phyloP scores from a whole-genome alignment of 768 basidiomycete species.

The Dioszegia hungarica region DNA sequence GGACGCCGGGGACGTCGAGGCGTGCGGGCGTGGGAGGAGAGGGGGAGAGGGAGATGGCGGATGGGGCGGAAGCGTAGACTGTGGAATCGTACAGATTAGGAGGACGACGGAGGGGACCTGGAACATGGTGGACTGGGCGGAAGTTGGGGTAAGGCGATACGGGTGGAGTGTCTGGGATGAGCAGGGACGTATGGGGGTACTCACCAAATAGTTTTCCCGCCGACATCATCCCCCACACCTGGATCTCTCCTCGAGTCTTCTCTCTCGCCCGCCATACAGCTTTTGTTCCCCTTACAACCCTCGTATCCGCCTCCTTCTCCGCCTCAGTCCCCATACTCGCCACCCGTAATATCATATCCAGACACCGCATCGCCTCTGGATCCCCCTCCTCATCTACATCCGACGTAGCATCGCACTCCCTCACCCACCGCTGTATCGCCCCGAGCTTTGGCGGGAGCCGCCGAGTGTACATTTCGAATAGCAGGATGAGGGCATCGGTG shows the following conservation, averaged over 20 bases:
- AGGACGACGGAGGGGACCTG: slow-evolving; percentile 55
- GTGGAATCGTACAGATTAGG: slow-evolving; percentile 57
- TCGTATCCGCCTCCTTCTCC: slow-evolving; percentile 9
- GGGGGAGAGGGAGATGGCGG: slow-evolving; percentile 48
- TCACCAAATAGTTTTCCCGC: slow-evolving; percentile 24
- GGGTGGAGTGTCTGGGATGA: slow-evolving; percentile 20
- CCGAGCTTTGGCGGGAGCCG: slow-evolving; percentile 56
- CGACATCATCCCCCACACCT: slow-evolving; percentile 41
- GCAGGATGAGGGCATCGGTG: slow-evolving; percentile 56
- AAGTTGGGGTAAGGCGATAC: slow-evolving; percentile 29
- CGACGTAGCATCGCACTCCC: slow-evolving; percentile 58
- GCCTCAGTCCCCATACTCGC: slow-evolving; percentile 32
- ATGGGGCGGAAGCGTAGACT: slow-evolving; percentile 52
- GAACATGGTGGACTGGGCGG: slow-evolving; percentile 49
- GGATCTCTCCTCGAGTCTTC: slow-evolving; percentile 25
- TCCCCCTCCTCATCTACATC: slow-evolving; percentile 53
- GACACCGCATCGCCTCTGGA: slow-evolving; percentile 53
- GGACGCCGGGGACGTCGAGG: slow-evolving; percentile 53
- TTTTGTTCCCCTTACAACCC: slow-evolving; percentile 22
- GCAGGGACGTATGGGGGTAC: slow-evolving; percentile 1
- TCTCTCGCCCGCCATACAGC: slow-evolving; percentile 36
- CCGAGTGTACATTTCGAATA: slow-evolving; percentile 57
- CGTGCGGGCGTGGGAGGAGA: slow-evolving; percentile 34
- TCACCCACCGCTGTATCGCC: slow-evolving; percentile 58
- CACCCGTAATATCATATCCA: slow-evolving; percentile 56